Evolutionary conservation across 257 asterid genomes (phyloP).

Genomic region (Capsicum chinense): DNA sequence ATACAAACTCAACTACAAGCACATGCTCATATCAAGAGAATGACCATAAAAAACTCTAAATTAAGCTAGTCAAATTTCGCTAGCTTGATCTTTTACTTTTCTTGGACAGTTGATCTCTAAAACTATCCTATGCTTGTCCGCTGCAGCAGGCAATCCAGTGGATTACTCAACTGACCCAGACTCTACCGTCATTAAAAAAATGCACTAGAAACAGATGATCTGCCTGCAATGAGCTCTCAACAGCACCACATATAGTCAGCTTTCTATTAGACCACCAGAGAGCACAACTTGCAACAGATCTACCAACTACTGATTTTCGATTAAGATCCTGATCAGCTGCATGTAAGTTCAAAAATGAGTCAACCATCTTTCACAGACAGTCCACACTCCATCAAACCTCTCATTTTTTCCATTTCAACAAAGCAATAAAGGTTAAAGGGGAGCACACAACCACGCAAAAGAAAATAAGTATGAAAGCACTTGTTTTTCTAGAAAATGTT

Average conservation of each 20-base stretch:
- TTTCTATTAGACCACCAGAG: not conserved
- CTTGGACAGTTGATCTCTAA: not conserved
- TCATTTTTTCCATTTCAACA: too few species aligned
- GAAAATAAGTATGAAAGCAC: too few species aligned
- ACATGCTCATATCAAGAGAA: too few species aligned
- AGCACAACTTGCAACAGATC: not conserved
- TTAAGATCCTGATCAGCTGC: slow-evolving; percentile 21
- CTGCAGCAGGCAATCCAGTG: not conserved
- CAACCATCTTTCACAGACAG: too few species aligned
- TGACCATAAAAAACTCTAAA: not conserved
- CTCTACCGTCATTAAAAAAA: not conserved
- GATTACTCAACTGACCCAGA: not conserved
- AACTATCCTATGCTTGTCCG: not conserved
- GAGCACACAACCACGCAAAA: too few species aligned
- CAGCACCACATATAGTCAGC: not conserved
- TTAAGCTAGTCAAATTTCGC: not conserved
- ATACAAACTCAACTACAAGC: not conserved
- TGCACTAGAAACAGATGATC: not conserved
- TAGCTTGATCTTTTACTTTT: not conserved
- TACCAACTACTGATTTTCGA: not conserved
- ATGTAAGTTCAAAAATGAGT: not conserved
- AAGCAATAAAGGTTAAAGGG: too few species aligned
- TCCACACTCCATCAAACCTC: too few species aligned
- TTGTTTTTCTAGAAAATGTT: too few species aligned
- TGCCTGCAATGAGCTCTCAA: not conserved